These are phyloP conservation scores for Dothideomycetidae sp. DNA, from an alignment of 2,329 filamentous ascomycete species.

Conservation along the genomic window DNA sequence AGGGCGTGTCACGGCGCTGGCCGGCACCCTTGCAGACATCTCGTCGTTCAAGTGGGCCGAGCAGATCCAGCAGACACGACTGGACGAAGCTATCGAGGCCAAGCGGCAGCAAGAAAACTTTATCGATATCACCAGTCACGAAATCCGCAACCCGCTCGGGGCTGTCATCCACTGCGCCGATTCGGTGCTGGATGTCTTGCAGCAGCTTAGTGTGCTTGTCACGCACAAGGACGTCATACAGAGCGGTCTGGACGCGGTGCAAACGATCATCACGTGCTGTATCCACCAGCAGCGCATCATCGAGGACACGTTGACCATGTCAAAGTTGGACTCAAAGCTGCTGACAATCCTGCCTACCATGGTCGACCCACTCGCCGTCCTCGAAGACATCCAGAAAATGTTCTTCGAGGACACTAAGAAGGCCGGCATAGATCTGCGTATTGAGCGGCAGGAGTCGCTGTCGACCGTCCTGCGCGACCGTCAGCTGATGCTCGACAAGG, in stretches of 20 bases:
- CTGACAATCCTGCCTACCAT: constrained; percentile 18
- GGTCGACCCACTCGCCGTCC: constrained; percentile 12
- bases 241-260: constrained; percentile 22
- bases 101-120: constrained; percentile 15
- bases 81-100: constrained; percentile 15
- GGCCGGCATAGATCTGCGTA: constrained; percentile 15
- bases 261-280: constrained; percentile 32
- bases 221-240: constrained; percentile 14
- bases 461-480: constrained; percentile 11
- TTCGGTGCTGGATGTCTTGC: constrained; percentile 7
- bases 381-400: constrained; percentile 19
- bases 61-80: constrained; percentile 24
- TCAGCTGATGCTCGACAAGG: constrained; percentile 15
- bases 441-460: constrained; percentile 5
- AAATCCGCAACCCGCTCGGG: constrained; percentile 17
- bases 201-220: constrained; percentile 4
- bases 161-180: constrained; percentile 11
- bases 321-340: constrained; percentile 32
- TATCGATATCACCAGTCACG: constrained; percentile 29
- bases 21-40: constrained; percentile 32
- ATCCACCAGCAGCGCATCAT: constrained; percentile 34
- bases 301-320: constrained; percentile 32
- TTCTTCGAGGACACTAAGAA: constrained; percentile 20
- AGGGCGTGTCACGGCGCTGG: constrained; percentile 24
- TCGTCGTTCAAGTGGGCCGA: constrained; percentile 32